A percentile compares a stretch with the other conserved stretches of the same genome.
phyloP scores from a whole-genome alignment of 352 stramenopile species.

The Aphanomyces invadans region DNA sequence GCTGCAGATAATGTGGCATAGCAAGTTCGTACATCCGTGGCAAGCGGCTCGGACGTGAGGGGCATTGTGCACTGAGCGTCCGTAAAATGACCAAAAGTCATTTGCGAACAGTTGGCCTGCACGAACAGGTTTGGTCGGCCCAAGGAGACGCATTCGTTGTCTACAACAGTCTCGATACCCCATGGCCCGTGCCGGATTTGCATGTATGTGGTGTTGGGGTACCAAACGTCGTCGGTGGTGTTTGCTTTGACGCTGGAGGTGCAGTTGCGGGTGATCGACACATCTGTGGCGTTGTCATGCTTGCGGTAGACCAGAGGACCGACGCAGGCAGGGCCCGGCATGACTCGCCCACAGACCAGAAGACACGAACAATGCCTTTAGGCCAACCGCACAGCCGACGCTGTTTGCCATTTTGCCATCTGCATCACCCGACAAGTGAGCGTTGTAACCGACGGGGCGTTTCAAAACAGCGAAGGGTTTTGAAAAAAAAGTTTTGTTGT shows the following conservation, averaged over 20 bases:
- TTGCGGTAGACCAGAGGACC: constrained; percentile 5
- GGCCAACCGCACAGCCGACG: not conserved
- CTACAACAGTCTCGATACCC: not conserved
- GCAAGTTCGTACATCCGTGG: not conserved
- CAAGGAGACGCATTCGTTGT: not conserved
- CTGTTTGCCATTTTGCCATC: too few species aligned
- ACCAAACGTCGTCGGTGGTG: not conserved
- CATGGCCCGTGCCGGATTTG: not conserved
- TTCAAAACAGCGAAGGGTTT: not conserved
- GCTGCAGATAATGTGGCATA: not conserved
- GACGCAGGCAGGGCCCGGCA: not conserved
- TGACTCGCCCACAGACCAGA: not conserved
- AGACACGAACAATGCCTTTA: not conserved
- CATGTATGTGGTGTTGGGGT: constrained; percentile 8
- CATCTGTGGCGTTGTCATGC: not conserved
- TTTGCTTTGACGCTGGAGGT: not conserved
- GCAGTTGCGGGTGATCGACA: not conserved
- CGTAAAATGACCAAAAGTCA: not conserved
- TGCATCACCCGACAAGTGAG: not conserved
- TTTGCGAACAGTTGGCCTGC: not conserved
- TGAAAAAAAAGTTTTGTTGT: not conserved
- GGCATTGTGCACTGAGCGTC: not conserved
- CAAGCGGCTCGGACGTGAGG: not conserved
- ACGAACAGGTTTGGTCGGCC: not conserved
- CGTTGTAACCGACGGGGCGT: not conserved